Conservation (phyloP, 1,139 yeast species). For the Zygosaccharomyces pseudobailii region DNA sequence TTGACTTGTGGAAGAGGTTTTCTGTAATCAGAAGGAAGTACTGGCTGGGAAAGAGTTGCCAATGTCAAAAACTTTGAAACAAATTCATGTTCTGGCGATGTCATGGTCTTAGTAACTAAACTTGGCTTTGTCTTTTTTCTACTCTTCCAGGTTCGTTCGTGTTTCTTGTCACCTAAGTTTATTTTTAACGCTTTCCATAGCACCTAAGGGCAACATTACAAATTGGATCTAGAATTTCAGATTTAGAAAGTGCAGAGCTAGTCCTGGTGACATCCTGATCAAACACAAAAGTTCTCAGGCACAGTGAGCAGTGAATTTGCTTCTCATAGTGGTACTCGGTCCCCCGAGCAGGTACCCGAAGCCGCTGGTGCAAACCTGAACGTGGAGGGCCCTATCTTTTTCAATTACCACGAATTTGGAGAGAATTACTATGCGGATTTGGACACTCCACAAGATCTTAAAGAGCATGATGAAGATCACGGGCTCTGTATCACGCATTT, state of each 20-base stretch:
- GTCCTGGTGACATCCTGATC: conserved; percentile 5
- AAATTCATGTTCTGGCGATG: conserved; percentile 27
- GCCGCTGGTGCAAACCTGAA: conserved; percentile 2
- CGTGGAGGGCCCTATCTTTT: conserved; percentile 38
- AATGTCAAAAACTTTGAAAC: conserved; percentile 31
- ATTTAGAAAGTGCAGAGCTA: background rate
- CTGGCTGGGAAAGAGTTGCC: conserved; percentile 29
- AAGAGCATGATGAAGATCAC: conserved; percentile 29
- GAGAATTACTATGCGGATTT: conserved; percentile 36
- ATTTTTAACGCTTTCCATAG: background rate
- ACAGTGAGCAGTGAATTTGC: conserved; percentile 13
- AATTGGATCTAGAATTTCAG: background rate
- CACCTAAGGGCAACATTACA: conserved; percentile 2
- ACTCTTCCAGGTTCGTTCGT: background rate
- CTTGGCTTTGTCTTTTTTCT: background rate
- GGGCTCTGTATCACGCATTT: conserved; percentile 56
- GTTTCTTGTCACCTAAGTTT: background rate
- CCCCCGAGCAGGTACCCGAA: conserved; percentile 9
- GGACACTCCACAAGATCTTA: conserved; percentile 9
- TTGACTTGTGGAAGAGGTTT: conserved; percentile 31
- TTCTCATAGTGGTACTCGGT: conserved; percentile 8
- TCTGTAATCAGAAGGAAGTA: conserved; percentile 22
- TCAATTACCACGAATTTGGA: conserved; percentile 63
- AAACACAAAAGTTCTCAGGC: conserved; percentile 10
- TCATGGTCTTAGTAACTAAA: background rate